Evolutionary conservation across 2,329 filamentous ascomycete genomes (phyloP).

Genomic region (Boeremia exigua): DNA sequence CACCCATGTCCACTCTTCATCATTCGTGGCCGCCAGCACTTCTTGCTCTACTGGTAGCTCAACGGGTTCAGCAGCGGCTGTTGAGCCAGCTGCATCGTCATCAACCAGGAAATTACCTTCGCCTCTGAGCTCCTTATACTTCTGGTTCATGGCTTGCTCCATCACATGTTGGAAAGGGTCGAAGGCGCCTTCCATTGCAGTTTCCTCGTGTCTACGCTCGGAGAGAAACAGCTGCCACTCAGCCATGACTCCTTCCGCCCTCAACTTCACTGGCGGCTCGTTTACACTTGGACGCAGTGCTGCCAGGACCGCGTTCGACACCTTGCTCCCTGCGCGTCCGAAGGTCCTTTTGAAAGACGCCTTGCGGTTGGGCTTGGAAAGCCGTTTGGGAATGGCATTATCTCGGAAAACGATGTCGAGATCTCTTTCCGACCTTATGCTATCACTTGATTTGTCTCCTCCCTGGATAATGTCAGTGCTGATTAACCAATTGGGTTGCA

Average conservation of each 20-base stretch:
- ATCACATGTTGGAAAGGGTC: constrained; percentile 2
- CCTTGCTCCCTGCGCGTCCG: background rate
- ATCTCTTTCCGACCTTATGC: background rate
- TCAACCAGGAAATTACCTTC: constrained; percentile 4
- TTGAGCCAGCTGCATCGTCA: background rate
- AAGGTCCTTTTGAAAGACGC: background rate
- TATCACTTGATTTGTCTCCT: background rate
- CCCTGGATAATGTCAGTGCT: background rate
- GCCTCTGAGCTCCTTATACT: constrained; percentile 3
- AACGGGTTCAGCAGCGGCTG: background rate
- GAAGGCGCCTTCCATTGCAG: background rate
- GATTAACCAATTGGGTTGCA: too few species aligned
- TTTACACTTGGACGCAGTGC: background rate
- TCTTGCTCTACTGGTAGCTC: background rate
- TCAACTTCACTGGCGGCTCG: background rate
- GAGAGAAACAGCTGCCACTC: background rate
- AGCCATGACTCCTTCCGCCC: background rate
- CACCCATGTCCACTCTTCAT: background rate
- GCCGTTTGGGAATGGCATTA: background rate
- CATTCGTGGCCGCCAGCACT: background rate
- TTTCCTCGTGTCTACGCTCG: background rate
- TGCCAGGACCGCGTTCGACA: background rate
- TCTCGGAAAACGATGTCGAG: background rate
- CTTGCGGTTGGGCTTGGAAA: background rate
- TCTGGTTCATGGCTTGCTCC: constrained; percentile 2